phyloP scores from a whole-genome alignment of 176 grass and related monocot species.

The Coix lacrymajobi region DNA sequence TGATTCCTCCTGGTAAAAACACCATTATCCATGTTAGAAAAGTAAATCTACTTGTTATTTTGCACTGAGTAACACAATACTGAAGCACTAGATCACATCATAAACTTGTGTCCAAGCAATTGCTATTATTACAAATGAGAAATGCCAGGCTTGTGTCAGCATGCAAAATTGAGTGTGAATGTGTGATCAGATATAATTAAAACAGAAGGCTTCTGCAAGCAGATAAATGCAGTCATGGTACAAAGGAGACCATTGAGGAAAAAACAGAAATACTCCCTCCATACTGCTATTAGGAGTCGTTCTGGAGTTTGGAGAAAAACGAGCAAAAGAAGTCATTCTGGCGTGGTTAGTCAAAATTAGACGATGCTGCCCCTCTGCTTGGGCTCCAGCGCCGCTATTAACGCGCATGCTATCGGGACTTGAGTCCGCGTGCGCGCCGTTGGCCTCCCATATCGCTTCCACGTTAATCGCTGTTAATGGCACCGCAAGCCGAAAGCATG shows the following conservation, averaged over 20 bases:
- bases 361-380: too few species aligned
- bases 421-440: too few species aligned
- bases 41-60: neutral
- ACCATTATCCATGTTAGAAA: conserved; percentile 15
- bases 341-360: too few species aligned
- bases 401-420: too few species aligned
- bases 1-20: conserved; percentile 61
- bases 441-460: too few species aligned
- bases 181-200: neutral
- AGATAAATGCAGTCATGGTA: neutral
- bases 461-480: too few species aligned
- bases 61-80: neutral
- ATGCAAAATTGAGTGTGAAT: neutral
- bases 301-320: too few species aligned
- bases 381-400: too few species aligned
- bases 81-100: neutral
- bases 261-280: neutral
- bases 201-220: neutral
- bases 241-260: neutral
- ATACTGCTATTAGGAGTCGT: too few species aligned
- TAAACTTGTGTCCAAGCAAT: neutral
- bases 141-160: neutral
- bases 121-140: neutral
- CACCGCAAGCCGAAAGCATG: too few species aligned
- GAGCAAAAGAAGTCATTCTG: too few species aligned